Evolutionary conservation across 106 monocot species (phyloP).

Genomic region (Cymbidium sinense): DNA sequence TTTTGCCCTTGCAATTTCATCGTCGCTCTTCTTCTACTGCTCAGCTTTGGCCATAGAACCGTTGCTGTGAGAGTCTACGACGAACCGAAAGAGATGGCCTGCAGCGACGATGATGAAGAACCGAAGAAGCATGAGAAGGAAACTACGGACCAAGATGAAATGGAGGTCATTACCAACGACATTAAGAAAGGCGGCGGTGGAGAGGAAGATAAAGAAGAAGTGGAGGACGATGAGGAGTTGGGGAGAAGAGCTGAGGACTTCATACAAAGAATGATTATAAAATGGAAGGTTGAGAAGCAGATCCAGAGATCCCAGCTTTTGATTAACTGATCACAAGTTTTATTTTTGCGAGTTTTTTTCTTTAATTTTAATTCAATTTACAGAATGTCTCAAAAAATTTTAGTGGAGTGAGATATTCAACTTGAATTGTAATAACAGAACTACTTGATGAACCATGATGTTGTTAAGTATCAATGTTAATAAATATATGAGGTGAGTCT

Average conservation of each 20-base stretch:
- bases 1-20: constrained; percentile 10
- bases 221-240: background rate
- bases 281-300: background rate
- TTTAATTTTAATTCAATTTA: background rate
- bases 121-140: background rate
- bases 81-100: background rate
- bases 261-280: background rate
- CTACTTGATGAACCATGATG: too few relatives aligned
- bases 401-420: background rate
- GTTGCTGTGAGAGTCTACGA: background rate
- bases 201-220: background rate
- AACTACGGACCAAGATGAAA: background rate
- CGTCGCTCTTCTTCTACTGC: constrained; percentile 1
- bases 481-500: too few relatives aligned
- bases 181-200: background rate
- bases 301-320: background rate
- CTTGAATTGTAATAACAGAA: too few relatives aligned
- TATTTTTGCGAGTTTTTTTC: too few relatives aligned
- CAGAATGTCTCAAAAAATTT: background rate
- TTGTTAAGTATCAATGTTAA: too few relatives aligned
- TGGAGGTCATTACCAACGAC: background rate
- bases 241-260: background rate
- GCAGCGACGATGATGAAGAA: background rate
- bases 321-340: background rate
- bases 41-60: background rate